Evolutionary conservation across 202 grass and related monocot species (phyloP).

Genomic region (Schoenoplectus tabernaemontani): DNA sequence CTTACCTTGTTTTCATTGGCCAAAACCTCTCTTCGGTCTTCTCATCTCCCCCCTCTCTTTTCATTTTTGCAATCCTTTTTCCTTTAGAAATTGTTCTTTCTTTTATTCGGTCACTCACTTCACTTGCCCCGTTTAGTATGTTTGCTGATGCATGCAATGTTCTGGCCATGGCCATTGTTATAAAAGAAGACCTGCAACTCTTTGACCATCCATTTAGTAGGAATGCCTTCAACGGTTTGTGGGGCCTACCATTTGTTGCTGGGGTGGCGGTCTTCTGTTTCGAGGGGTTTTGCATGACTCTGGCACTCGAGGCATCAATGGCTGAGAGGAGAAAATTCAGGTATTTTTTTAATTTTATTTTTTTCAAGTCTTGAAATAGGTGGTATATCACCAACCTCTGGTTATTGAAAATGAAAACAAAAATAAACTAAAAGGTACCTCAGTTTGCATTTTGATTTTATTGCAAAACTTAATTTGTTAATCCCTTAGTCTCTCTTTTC

Average conservation of each 20-base stretch:
- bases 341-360: background rate
- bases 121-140: slow-evolving; percentile 77
- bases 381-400: background rate
- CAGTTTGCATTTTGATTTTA: background rate
- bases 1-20: slow-evolving; percentile 84
- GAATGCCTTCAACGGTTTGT: slow-evolving; percentile 68
- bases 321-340: slow-evolving; percentile 61
- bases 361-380: background rate
- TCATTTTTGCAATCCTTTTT: slow-evolving; percentile 74
- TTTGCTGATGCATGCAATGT: slow-evolving; percentile 80
- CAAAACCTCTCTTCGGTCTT: slow-evolving; percentile 84
- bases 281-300: slow-evolving; percentile 88
- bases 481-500: background rate
- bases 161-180: slow-evolving; percentile 70
- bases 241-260: slow-evolving; percentile 54
- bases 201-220: slow-evolving; percentile 61
- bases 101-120: slow-evolving; percentile 61
- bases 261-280: slow-evolving; percentile 83
- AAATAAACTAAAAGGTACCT: background rate
- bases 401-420: background rate
- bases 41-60: slow-evolving; percentile 39
- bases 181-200: slow-evolving; percentile 65
- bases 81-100: slow-evolving; percentile 64
- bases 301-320: slow-evolving; percentile 83
- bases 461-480: background rate